These are phyloP conservation scores for Pichia gijzeniarum DNA, from an alignment of 805 yeast genomes.

Conservation along the genomic window DNA sequence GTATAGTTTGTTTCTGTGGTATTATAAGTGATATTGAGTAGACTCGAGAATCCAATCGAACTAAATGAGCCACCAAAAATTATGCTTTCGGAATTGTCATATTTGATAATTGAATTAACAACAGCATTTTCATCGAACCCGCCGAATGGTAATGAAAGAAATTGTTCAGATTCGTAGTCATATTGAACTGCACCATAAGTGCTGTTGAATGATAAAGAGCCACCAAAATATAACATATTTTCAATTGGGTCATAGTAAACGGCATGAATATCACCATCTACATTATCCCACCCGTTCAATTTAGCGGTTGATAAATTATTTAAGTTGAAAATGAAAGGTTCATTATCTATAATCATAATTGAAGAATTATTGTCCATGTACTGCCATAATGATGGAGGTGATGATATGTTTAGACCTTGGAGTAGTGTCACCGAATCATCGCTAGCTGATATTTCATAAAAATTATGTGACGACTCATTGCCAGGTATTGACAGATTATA, in stretches of 20 bases:
- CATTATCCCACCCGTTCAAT: constrained; percentile 23
- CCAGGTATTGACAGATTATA: constrained; percentile 21
- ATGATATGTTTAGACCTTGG: not conserved
- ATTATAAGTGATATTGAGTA: constrained; percentile 25
- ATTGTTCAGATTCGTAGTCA: constrained; percentile 37
- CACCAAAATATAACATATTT: constrained; percentile 69
- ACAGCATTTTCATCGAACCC: constrained; percentile 63
- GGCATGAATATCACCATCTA: constrained; percentile 37
- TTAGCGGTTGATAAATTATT: not conserved
- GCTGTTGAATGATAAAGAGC: constrained; percentile 49
- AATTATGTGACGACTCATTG: constrained; percentile 1
- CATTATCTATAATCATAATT: constrained; percentile 20
- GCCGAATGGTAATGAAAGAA: constrained; percentile 54
- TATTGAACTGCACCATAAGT: constrained; percentile 60
- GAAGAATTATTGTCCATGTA: constrained; percentile 5
- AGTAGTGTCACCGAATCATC: constrained; percentile 13
- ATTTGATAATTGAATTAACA: constrained; percentile 56
- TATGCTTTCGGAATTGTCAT: constrained; percentile 40
- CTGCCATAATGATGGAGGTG: constrained; percentile 12
- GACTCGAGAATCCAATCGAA: constrained; percentile 48
- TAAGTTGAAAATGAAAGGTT: constrained; percentile 20
- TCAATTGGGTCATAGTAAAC: constrained; percentile 42
- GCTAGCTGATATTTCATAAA: constrained; percentile 18
- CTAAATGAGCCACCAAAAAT: constrained; percentile 76
- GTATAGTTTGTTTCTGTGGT: constrained; percentile 25